phyloP scores from a whole-genome alignment of 257 asterid species.

The Petunia secreta region DNA sequence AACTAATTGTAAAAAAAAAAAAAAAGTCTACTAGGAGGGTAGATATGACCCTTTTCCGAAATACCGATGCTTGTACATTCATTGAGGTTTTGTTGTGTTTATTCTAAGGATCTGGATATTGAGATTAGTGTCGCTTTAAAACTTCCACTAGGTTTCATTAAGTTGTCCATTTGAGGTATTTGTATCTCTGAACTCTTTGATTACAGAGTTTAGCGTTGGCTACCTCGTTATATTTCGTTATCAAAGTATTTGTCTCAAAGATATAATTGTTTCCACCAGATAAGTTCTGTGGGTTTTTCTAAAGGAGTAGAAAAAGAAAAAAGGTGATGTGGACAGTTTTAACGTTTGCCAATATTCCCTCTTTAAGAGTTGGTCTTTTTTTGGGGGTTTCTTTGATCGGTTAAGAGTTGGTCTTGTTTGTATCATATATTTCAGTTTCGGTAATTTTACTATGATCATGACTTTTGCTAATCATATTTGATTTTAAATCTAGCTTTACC shows the following conservation, averaged over 20 bases:
- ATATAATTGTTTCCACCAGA: not conserved
- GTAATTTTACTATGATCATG: not conserved
- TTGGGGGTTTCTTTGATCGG: not conserved
- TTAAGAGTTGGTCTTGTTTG: constrained; percentile 5
- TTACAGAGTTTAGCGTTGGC: constrained; percentile 1
- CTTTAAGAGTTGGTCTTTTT: constrained; percentile 2
- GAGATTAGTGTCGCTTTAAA: constrained; percentile 6
- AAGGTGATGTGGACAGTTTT: not conserved
- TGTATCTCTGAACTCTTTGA: constrained; percentile 20
- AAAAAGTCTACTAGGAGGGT: no score
- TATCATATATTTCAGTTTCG: not conserved
- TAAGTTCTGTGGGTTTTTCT: not conserved
- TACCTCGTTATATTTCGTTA: not conserved
- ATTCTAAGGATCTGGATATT: constrained; percentile 17
- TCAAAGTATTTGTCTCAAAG: not conserved
- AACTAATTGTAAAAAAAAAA: no score
- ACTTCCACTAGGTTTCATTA: not conserved
- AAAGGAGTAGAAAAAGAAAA: not conserved
- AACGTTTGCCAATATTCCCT: not conserved
- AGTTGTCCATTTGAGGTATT: constrained; percentile 12
- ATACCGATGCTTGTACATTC: not conserved
- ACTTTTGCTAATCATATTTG: not conserved
- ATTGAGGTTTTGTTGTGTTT: not conserved
- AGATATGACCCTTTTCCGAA: no score
- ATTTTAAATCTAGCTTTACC: constrained; percentile 9